phyloP scores from a whole-genome alignment of 2,329 filamentous ascomycete genomes.

The Corynespora cassiicola region DNA sequence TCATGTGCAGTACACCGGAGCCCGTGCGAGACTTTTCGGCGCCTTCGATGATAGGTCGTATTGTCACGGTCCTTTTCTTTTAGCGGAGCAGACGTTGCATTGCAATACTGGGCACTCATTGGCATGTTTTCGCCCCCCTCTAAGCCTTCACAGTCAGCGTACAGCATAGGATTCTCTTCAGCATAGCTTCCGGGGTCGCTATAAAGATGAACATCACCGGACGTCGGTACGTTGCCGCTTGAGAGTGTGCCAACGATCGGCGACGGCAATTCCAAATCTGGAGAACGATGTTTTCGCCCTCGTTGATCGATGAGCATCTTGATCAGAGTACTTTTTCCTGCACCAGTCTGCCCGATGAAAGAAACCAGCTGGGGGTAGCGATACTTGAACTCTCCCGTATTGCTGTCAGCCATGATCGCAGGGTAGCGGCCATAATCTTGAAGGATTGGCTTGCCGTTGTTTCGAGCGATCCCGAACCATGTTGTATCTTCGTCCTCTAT shows the following conservation, averaged over 20 bases:
- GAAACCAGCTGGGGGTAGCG: constrained; percentile 44
- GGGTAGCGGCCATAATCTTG: constrained; percentile 20
- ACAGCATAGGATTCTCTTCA: constrained; percentile 52
- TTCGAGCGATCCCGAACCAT: constrained; percentile 23
- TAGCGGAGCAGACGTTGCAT: too few species aligned
- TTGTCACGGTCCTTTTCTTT: constrained; percentile 1
- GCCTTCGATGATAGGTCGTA: background rate
- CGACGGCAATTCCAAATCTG: constrained; percentile 46
- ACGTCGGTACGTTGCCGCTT: constrained; percentile 18
- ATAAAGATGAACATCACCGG: constrained; percentile 51
- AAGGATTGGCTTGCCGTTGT: constrained; percentile 9
- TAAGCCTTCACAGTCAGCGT: constrained; percentile 61
- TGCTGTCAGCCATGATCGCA: constrained; percentile 12
- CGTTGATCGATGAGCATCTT: constrained; percentile 54
- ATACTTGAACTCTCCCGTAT: background rate
- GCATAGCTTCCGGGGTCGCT: constrained; percentile 53
- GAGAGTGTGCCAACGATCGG: constrained; percentile 15
- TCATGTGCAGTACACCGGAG: constrained; percentile 8
- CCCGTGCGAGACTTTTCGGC: background rate
- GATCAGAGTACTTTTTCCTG: constrained; percentile 59
- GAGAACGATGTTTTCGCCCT: constrained; percentile 19
- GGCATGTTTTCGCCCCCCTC: constrained; percentile 56
- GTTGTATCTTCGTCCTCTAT: constrained; percentile 22
- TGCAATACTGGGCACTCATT: constrained; percentile 11
- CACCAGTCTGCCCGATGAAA: constrained; percentile 55